Evolutionary conservation across 768 basidiomycete species (phyloP).

Genomic region (Lactarius trivialis): DNA sequence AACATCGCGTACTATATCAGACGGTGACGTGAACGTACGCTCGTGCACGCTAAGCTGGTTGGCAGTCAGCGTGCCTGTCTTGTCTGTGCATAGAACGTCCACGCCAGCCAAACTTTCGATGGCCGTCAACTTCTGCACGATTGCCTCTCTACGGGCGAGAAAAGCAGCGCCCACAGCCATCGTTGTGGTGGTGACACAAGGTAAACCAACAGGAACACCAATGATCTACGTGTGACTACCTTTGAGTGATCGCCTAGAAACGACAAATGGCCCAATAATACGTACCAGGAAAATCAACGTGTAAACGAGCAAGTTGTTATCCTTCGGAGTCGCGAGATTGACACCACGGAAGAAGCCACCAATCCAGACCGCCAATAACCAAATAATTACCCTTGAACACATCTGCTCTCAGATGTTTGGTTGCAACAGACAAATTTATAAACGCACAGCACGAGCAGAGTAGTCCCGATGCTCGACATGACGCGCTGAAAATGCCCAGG

Average conservation of each 20-base stretch:
- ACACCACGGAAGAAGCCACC: slow-evolving; percentile 38
- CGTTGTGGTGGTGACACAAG: slow-evolving; percentile 38
- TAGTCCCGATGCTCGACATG: slow-evolving; percentile 37
- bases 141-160: slow-evolving; percentile 37
- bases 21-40: slow-evolving; percentile 21
- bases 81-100: slow-evolving; percentile 39
- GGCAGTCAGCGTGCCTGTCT: slow-evolving; percentile 43
- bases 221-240: slow-evolving; percentile 30
- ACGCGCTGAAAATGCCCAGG: slow-evolving; percentile 43
- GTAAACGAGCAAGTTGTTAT: slow-evolving; percentile 42
- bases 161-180: slow-evolving; percentile 42
- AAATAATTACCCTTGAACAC: slow-evolving; percentile 32
- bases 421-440: neutral
- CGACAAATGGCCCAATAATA: neutral
- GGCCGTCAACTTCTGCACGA: slow-evolving; percentile 44
- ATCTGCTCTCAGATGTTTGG: neutral
- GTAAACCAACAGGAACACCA: slow-evolving; percentile 44
- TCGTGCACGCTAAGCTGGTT: slow-evolving; percentile 45
- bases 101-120: slow-evolving; percentile 47
- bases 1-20: neutral
- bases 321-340: slow-evolving; percentile 34
- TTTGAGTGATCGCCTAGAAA: neutral
- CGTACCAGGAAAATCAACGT: slow-evolving; percentile 36
- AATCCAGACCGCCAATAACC: slow-evolving; percentile 40
- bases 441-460: slow-evolving; percentile 35